Conservation (phyloP, 495 filamentous ascomycete genomes). For the Rhypophila decipiens region DNA sequence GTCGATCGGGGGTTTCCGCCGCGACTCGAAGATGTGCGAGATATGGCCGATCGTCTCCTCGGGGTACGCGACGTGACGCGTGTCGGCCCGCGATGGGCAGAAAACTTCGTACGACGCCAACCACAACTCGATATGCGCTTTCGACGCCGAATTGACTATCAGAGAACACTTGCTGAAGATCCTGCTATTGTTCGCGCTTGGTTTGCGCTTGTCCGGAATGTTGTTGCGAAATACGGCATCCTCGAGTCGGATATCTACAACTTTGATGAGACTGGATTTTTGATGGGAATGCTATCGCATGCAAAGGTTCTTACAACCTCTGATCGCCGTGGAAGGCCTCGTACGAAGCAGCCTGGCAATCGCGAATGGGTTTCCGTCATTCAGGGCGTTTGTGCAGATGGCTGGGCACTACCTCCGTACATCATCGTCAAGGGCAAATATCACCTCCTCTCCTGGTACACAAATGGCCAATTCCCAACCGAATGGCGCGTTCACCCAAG, state of each 20-base stretch:
- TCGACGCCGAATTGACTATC: too few species aligned
- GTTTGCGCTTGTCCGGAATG: neutral
- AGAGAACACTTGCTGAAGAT: too few species aligned
- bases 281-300: conserved; percentile 27
- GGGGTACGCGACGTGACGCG: too few species aligned
- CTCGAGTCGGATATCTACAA: neutral
- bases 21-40: too few species aligned
- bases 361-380: conserved; percentile 4
- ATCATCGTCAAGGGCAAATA: conserved; percentile 2
- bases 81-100: too few species aligned
- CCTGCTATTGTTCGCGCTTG: too few species aligned
- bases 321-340: conserved; percentile 17
- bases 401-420: conserved; percentile 1
- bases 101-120: too few species aligned
- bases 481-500: conserved; percentile 23
- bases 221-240: neutral
- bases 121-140: too few species aligned
- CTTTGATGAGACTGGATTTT: conserved; percentile 34
- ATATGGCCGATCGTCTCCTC: too few species aligned
- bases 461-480: neutral
- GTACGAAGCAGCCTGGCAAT: conserved; percentile 3
- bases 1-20: too few species aligned
- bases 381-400: neutral
- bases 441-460: conserved; percentile 2
- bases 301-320: conserved; percentile 25